Base-by-base conservation (phyloP, 208 protist genomes). In the Trypanosomatidae sp. region DNA sequence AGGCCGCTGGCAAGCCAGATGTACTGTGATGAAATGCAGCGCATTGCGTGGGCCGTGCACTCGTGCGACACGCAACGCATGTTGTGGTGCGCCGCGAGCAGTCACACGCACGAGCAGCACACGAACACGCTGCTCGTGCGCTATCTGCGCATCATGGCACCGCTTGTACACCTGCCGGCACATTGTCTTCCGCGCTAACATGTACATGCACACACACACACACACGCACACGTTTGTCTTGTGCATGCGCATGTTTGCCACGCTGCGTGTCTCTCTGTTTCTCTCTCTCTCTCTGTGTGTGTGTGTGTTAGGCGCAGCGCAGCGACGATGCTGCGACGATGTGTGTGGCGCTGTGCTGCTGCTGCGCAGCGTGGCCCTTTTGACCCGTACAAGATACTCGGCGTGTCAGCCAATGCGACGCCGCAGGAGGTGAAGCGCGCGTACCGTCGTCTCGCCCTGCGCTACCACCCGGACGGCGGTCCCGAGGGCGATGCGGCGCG, bases 341-440 rank as follows among this genome's bases (percentile, higher is more conserved):
- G n/a, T n/a, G n/a, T n/a, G n/a, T n/a, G n/a, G n/a, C n/a, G n/a
- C 5, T 15, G 26, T 45, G 20, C 24, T 22, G 58, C 10, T n/a
- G 52, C 51, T 11, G 78, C 62, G 5, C 61, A 61, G 8, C 44
- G 42, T 11, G 80, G 80, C 5, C 80, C 80, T 1, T 89, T 89
- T 43, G 69, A 89, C 48, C 80, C 80, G 0, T 85, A 85, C 58
- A 78, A 82, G 42, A 89, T 89, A 46, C 64, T 89, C 15, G 80
- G 80, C 13, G 56, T 89, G 8, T 41, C 43, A 2, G 64, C 57
- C 1, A 54, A 50, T 3, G 80, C 80, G 0, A 61, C 46, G n/a
- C 81, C 74, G 41, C 57, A 70, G 7, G 80, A 89, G 22, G 68
- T 85, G 28, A 85, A 83, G 38, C 44, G 54, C 44, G 80, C 80